phyloP scores from a whole-genome alignment of 129 eudicot genomes.

The Pulicaria dysenterica region DNA sequence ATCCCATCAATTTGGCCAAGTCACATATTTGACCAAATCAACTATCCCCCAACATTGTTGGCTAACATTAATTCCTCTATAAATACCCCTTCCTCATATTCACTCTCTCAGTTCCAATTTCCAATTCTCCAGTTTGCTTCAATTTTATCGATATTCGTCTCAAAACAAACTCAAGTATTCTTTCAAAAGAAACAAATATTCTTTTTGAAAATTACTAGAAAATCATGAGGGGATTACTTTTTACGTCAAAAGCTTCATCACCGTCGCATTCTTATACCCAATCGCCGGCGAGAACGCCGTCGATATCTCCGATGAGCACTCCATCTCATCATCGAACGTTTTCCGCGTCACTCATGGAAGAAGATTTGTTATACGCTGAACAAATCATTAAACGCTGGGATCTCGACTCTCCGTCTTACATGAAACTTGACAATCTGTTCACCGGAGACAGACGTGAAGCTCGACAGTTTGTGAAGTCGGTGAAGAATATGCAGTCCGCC shows the following conservation, averaged over 20 bases:
- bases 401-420: constrained; percentile 33
- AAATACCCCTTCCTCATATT: constrained; percentile 20
- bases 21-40: constrained; percentile 33
- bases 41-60: not conserved
- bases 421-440: constrained; percentile 43
- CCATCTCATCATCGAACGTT: constrained; percentile 36
- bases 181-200: not conserved
- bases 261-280: constrained; percentile 31
- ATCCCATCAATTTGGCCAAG: not conserved
- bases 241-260: constrained; percentile 42
- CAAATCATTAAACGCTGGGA: constrained; percentile 55
- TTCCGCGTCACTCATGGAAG: constrained; percentile 51
- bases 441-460: constrained; percentile 47
- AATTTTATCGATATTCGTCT: not conserved
- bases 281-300: constrained; percentile 30
- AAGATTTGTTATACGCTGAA: constrained; percentile 49
- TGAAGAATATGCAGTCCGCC: constrained; percentile 46
- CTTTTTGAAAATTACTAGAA: not conserved
- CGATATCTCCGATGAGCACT: constrained; percentile 14
- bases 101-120: constrained; percentile 7
- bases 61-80: constrained; percentile 28
- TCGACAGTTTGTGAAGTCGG: constrained; percentile 45
- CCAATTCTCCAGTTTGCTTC: constrained; percentile 2
- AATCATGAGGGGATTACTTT: constrained; percentile 41
- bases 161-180: not conserved